phyloP scores from a whole-genome alignment of 208 protist genomes.

The Leptomonas pyrrhocoris region DNA sequence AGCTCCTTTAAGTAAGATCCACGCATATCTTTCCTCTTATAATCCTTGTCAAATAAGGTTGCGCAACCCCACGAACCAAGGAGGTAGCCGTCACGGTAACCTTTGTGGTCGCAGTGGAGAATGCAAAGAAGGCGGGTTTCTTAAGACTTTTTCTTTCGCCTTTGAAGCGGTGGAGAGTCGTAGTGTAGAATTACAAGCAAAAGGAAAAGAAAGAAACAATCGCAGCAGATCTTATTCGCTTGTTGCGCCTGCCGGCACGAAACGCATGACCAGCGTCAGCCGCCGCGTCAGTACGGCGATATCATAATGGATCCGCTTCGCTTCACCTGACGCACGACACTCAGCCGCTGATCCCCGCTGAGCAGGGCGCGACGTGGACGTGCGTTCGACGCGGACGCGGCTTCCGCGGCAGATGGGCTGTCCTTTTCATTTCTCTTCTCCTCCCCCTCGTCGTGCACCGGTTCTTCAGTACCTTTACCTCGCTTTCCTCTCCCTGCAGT shows the following conservation, averaged over 20 bases:
- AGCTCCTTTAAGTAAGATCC: no score
- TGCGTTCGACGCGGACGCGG: not conserved
- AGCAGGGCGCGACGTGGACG: not conserved
- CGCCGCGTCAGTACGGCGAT: constrained; percentile 17
- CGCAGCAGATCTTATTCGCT: no score
- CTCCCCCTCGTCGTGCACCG: not conserved
- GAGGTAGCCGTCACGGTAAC: no score
- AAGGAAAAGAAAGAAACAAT: no score
- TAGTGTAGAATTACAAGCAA: no score
- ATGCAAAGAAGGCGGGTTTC: no score
- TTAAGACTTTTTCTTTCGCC: no score
- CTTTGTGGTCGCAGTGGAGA: no score
- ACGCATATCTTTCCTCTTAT: no score
- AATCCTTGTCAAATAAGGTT: no score
- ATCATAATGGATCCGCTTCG: constrained; percentile 25
- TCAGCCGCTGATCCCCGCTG: constrained; percentile 26
- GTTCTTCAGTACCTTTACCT: not conserved
- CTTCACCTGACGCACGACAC: constrained; percentile 29
- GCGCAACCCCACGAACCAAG: no score
- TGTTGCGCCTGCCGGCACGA: not conserved
- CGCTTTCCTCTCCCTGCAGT: not conserved
- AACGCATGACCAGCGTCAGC: not conserved
- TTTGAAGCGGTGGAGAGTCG: no score
- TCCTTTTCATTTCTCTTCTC: not conserved
- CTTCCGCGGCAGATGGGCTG: not conserved